Percentiles rank a stretch among this genome's conserved stretches.
phyloP scores from a whole-genome alignment of 164 flowering plant genomes.

The Liquidambar formosana region DNA sequence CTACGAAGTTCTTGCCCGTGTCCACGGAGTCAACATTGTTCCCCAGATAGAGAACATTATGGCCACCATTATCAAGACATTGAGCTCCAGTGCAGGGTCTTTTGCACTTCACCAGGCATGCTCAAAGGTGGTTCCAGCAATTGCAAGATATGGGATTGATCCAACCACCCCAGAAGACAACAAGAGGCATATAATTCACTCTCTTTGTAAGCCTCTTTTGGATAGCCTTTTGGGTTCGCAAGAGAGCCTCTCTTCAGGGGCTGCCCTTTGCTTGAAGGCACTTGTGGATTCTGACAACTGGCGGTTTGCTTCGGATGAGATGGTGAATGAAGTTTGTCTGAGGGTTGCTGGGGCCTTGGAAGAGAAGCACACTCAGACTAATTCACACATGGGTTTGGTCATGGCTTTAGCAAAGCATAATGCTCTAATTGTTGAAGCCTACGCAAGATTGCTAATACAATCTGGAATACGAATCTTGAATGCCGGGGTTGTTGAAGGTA shows the following conservation, averaged over 20 bases:
- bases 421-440: conserved; percentile 68
- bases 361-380: conserved; percentile 67
- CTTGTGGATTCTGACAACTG: conserved; percentile 93
- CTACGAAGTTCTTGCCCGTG: conserved; percentile 84
- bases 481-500: conserved; percentile 55
- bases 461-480: conserved; percentile 67
- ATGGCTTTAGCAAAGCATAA: conserved; percentile 83
- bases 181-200: conserved; percentile 63
- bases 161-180: conserved; percentile 70
- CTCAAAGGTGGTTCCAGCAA: conserved; percentile 88
- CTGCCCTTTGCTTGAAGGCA: conserved; percentile 90
- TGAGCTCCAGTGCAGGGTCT: conserved; percentile 81
- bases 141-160: conserved; percentile 83
- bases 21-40: conserved; percentile 76
- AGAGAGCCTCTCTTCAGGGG: conserved; percentile 78
- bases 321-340: conserved; percentile 84
- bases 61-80: conserved; percentile 70
- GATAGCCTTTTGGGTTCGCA: conserved; percentile 68
- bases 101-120: conserved; percentile 92
- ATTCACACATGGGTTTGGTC: conserved; percentile 82
- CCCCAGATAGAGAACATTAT: conserved; percentile 83
- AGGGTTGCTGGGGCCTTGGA: conserved; percentile 79
- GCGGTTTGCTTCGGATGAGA: conserved; percentile 82
- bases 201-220: conserved; percentile 83
- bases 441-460: conserved; percentile 69